These are phyloP conservation scores for Tulasnella sp. DNA, from an alignment of 768 basidiomycete genomes.

Conservation along the genomic window DNA sequence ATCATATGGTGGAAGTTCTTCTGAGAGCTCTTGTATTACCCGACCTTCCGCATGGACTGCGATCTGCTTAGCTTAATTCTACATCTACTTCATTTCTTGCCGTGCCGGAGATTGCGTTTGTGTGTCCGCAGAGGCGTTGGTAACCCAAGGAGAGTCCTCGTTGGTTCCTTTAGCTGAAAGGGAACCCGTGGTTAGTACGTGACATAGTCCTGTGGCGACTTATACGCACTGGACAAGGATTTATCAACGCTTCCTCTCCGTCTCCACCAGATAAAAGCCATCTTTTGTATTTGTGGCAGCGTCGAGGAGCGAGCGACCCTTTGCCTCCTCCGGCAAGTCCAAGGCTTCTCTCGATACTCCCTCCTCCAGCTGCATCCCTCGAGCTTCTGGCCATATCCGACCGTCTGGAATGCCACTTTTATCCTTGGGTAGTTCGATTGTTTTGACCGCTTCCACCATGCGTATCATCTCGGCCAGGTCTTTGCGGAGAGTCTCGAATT, in stretches of 20 bases:
- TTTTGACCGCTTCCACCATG: slow-evolving; percentile 73
- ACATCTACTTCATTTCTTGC: neutral
- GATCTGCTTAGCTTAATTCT: neutral
- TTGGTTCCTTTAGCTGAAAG: neutral
- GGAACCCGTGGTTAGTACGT: neutral
- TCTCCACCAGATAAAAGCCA: slow-evolving; percentile 51
- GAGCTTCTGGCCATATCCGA: slow-evolving; percentile 38
- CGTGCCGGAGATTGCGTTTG: neutral
- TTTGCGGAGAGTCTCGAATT: slow-evolving; percentile 43
- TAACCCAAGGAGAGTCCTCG: neutral
- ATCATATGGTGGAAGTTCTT: slow-evolving; percentile 51
- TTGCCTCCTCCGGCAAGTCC: slow-evolving; percentile 23
- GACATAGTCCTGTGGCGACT: neutral
- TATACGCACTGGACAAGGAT: neutral
- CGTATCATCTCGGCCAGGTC: slow-evolving; percentile 65
- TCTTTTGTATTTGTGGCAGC: slow-evolving; percentile 45
- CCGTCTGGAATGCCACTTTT: slow-evolving; percentile 34
- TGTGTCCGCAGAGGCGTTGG: neutral
- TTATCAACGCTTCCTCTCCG: neutral
- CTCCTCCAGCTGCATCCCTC: slow-evolving; percentile 30
- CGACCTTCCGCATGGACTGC: neutral
- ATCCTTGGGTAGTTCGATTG: slow-evolving; percentile 37
- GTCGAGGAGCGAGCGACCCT: slow-evolving; percentile 43
- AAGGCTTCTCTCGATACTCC: slow-evolving; percentile 16
- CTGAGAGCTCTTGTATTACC: slow-evolving; percentile 19